phyloP scores from a whole-genome alignment of 1,139 yeast genomes.

The Taphrina confusa region DNA sequence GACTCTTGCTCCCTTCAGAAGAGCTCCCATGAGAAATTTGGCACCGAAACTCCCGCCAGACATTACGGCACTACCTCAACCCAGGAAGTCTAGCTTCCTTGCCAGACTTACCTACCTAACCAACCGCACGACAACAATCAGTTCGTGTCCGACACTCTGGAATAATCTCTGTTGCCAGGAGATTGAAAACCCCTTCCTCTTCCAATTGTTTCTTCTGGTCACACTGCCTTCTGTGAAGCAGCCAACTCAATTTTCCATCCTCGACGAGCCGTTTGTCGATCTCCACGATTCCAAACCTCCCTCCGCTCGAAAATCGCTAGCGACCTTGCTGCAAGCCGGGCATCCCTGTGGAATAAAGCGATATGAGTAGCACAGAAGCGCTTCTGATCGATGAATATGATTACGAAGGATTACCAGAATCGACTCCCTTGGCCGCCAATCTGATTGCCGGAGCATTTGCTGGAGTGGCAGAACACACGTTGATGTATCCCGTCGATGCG shows the following conservation, averaged over 20 bases:
- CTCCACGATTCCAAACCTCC: not conserved
- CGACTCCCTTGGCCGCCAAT: slow-evolving; percentile 80
- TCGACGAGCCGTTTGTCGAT: no score
- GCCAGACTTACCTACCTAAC: no score
- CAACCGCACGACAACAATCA: no score
- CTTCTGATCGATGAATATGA: slow-evolving; percentile 49
- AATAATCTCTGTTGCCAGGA: no score
- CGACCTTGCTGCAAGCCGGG: not conserved
- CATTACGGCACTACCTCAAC: slow-evolving; percentile 8
- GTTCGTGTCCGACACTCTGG: no score
- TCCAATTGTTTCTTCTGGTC: no score
- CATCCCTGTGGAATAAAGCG: not conserved
- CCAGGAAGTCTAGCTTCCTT: no score
- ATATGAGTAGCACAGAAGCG: slow-evolving; percentile 28
- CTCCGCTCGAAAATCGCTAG: not conserved
- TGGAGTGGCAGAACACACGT: slow-evolving; percentile 96
- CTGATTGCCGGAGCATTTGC: slow-evolving; percentile 94
- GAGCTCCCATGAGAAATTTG: slow-evolving; percentile 9
- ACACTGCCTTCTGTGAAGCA: no score
- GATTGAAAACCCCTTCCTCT: no score
- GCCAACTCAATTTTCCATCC: no score
- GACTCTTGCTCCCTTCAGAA: no score
- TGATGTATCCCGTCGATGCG: slow-evolving; percentile 95
- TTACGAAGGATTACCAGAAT: slow-evolving; percentile 88
- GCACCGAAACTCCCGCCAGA: not conserved